Base-by-base conservation (phyloP, 306 rosid species). In the Vicia villosa region DNA sequence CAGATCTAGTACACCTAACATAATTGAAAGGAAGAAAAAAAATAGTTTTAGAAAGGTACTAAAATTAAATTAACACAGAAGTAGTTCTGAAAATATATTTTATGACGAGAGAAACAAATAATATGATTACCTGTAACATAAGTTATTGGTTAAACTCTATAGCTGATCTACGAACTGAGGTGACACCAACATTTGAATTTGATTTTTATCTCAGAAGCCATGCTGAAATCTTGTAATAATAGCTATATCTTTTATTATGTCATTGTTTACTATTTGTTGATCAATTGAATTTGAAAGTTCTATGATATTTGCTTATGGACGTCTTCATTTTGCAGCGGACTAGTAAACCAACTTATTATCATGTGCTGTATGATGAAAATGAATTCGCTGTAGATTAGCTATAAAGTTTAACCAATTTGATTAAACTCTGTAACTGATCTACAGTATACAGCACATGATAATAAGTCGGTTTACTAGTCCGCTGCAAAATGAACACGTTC, bases 151-250 rank as follows among this genome's bases (percentile, higher is more conserved):
- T 2, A 82, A 49, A 5, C 9, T 62, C 15, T 82, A 83, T 22
- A 82, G n/a, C 37, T 56, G 57, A 47, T 78, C 83, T 0, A 83
- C 66, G 0, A 1, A n/a, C n/a, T n/a, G n/a, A n/a, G n/a, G n/a
- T n/a, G 98, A 94, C 16, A 84, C 80, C 0, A 1, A 14, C 0
- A 87, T 87, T 28, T 92, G 96, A 81, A 6, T 82, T 84, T 22
- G 95, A 89, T 63, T 92, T 92, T 56, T 92, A 86, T 38, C 87
- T 92, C 8, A 87, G 89, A 30, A 92, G 96, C 61, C 97, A 92
- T 70, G 90, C 95, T 3, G 97, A 26, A 89, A 84, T 14, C 91
- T 87, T 74, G 91, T 89, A 37, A 30, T 56, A 8, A 21, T 32
- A 12, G 22, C 70, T 24, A 40, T 19, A 24, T 55, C 5, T 4